Evolutionary conservation across 257 asterid genomes (phyloP), one percentile per base, ranked within the genome.

Genomic region (Leptodermis oblonga): DNA sequence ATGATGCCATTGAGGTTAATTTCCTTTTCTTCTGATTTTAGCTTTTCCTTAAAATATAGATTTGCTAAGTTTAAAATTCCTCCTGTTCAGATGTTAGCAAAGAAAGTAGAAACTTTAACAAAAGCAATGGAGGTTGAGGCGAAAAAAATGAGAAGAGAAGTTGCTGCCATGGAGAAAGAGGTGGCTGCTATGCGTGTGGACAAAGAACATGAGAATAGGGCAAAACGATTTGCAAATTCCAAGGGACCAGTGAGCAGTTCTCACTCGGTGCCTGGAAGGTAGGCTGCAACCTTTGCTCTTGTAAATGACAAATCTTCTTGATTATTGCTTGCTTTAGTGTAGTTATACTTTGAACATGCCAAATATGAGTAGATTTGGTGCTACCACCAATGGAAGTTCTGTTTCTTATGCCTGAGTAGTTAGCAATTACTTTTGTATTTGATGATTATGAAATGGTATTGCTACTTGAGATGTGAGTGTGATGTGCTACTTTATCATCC

Each of bases 81-180:
- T 73, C 49, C 77, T 58, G 23, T 63, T 63, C 70, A 93, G 99
- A 90, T 90, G 97, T 82, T 93, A 70, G 96, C 99, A 59, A 93
- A 82, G 88, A 93, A 90, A 86, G 99, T 93, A 30, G 99, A 90
- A 67, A 93, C 99, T 69, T 75, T 90, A 85, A 84, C 99, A 45
- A 90, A 88, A 74, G 99, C 99, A 43, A 90, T 93, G 99, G 99
- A 93, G 76, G 95, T 90, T 67, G 99, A 93, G 79, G 99, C 99
- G 65, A 93, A 88, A 75, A 93, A 90, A 86, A 90, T 93, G 98
- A 88, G 98, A 77, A 83, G 98, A 70, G 98, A 93, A 77, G 98
- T 93, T 46, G 92, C 98, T 80, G 94, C 91, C n/a, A 90, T 93
- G 97, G 99, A 93, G 89, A 90, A 93, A 84, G 99, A 93, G 85